Evolutionary conservation across 192 early-diverging fungal species (phyloP), one percentile per base, ranked within the genome.

Genomic region (Mortierella hygrophila): DNA sequence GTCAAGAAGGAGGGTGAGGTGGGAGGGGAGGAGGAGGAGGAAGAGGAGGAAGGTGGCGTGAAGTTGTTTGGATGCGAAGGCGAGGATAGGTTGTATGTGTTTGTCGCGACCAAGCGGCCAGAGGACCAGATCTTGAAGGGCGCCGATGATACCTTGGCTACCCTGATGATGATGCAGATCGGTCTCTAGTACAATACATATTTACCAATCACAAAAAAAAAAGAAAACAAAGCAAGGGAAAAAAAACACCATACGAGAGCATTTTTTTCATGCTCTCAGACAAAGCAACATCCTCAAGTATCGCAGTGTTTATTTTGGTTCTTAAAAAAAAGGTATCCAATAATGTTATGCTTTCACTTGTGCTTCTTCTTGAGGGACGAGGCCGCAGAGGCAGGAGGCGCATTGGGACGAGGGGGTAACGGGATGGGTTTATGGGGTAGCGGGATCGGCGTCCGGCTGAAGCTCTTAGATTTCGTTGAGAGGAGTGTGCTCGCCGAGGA

Each of bases 81-180:
- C 23, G 87, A 87, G 0, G 60, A 65, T 32, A 65, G 60, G 3
- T 44, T 89, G 40, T 91, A 81, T 60, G 68, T 89, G 18, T 91
- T 89, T 76, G 65, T 81, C 18, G 90, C 80, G 1, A 85, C 57
- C 26, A 91, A 90, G 42, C 79, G 91, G 16, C 29, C 35, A 44
- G 81, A 88, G 10, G 60, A 90, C 23, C 65, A 86, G 4, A 81
- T 89, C 40, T 60, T 88, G 6, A 79, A 63, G 40, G 80, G 77
- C 4, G 88, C 88, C 2, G 91, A 91, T 71, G 91, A 89, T 87
- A 91, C 91, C 2, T 85, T 91, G 75, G 78, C 82, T 29, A 91
- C 89, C 10, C 38, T 91, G 32, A 79, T 87, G 60, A 89, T 91
- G 63, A 88, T 81, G 77, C 80, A 80, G 49, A 90, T 90, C 23